Evolutionary conservation across 768 basidiomycete genomes (phyloP), one percentile per base, ranked within the genome.

Genomic region (Pleurotus sapidus): DNA sequence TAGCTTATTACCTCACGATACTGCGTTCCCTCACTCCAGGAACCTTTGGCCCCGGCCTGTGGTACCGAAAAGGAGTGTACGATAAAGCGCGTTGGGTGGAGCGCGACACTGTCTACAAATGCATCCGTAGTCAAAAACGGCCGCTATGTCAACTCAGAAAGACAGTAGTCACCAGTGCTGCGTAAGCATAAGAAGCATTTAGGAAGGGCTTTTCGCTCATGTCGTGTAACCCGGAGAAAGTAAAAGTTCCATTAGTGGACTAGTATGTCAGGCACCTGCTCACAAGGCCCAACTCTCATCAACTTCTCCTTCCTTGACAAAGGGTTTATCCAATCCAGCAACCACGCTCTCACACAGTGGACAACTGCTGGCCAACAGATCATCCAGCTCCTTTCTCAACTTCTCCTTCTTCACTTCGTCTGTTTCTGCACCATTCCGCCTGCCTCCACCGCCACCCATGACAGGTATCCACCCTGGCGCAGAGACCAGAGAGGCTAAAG

Each of bases 271-370:
- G 45, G 57, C 24, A 42, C 25, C 18, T 30, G 30, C 23, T 49
- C 72, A 94, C 61, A 93, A 67, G 57, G 82, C 76, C 92, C 92
- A 94, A 55, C 87, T 90, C 55, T 78, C 76, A 70, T 93, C 90
- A 42, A 80, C 76, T 71, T 95, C 93, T 27, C 86, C 93, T 34
- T 86, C 82, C 61, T 81, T 78, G 49, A 91, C 83, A 64, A 98
- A 98, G 11, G 93, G 87, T 68, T 85, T 88, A 68, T 98, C 95
- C 63, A 98, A 71, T 4, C 89, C 88, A 4, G 79, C 85, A 46
- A 97, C 81, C 15, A 95, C 89, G 60, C 88, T 88, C 67, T 98
- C 97, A 70, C 97, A 99, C 57, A 98, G 72, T 27, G 95, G 95
- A 74, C 97, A 98, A 58, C 81, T 91, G 62, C 89, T 87, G 15